A percentile compares a stretch with the other conserved stretches of the same genome.
Evolutionary conservation across 2,329 filamentous ascomycete species (phyloP).

Genomic region (Clarireedia sp.): DNA sequence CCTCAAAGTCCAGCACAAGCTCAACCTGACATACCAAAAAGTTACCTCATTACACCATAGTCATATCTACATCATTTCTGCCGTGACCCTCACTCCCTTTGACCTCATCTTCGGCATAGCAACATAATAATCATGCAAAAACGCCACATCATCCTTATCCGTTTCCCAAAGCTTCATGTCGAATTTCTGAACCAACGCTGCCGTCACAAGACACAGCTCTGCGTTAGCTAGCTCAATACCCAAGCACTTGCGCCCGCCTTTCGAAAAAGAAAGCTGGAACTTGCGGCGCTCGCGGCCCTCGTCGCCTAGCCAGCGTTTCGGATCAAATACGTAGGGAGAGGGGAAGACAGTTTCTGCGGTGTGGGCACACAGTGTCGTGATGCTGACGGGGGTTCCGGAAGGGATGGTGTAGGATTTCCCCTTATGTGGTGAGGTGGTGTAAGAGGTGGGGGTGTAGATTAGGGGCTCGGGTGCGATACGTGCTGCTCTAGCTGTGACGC

Average conservation of each 20-base stretch:
- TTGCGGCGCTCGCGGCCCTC: slow-evolving; percentile 15
- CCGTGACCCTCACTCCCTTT: neutral
- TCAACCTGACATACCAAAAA: too few relatives aligned
- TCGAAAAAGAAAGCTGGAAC: slow-evolving; percentile 35
- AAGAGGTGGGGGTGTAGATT: slow-evolving; percentile 3
- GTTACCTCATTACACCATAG: too few relatives aligned
- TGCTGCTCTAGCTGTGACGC: slow-evolving; percentile 25
- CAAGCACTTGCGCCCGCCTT: slow-evolving; percentile 34
- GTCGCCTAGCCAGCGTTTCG: slow-evolving; percentile 35
- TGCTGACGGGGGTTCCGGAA: slow-evolving; percentile 14
- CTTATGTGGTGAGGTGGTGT: neutral
- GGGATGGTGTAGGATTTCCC: slow-evolving; percentile 15
- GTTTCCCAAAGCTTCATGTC: neutral
- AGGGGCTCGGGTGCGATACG: slow-evolving; percentile 18
- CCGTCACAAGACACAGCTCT: slow-evolving; percentile 11
- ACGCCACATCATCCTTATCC: slow-evolving; percentile 3
- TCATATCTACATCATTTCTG: neutral
- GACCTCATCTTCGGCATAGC: neutral
- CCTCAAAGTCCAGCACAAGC: too few relatives aligned
- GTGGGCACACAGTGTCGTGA: slow-evolving; percentile 18
- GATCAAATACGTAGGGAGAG: slow-evolving; percentile 22
- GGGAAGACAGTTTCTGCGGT: slow-evolving; percentile 27
- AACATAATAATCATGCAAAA: slow-evolving; percentile 8
- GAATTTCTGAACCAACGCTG: slow-evolving; percentile 5
- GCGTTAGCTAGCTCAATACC: slow-evolving; percentile 24